Base-by-base conservation (phyloP, 306 rosid species). In the Corylus heterophylla region DNA sequence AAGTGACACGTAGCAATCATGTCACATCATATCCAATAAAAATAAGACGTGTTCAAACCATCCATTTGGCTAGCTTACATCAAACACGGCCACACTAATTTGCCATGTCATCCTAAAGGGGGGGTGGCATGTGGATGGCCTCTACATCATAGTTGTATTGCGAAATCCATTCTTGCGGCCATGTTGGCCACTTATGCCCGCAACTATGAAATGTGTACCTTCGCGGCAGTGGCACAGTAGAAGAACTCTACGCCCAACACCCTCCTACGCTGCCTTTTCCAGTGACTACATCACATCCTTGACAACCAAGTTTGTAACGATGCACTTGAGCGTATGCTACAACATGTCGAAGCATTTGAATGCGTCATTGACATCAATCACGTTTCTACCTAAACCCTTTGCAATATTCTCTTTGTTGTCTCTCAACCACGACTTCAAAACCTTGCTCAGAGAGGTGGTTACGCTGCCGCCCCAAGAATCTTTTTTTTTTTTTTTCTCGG, bases 141-240 rank as follows among this genome's bases (percentile, higher is more conserved):
- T 69, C 45, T 79, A 25, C 10, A 12, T 22, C 64, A 29, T 48
- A 12, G 8, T 70, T 88, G 82, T 86, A 95, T 68, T 90, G 97
- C 3, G 89, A 84, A 78, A 58, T 87, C 89, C 97, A 0, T 22
- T 22, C 25, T 74, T 0, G 90, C 72, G 45, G 97, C 90, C 95
- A 94, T 92, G 80, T 79, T 88, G 12, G 97, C 89, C 80, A 92
- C 98, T 85, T 92, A 97, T 74, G 94, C 81, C 74, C 91, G 97
- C 91, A 94, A 85, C 71, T 94, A 94, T 37, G 93, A 85, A 1
- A 93, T 96, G 80, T 96, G 82, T 20, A 95, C 98, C 82, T 95
- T 95, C 0, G 96, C 82, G 0, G 89, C 88, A 0, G 88, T 86
- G 54, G 98, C 98, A 0, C 98, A 88, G 39, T 91, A 91, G 75